Evolutionary conservation across 2,329 filamentous ascomycete genomes (phyloP).

Genomic region (Cadophora gregata): DNA sequence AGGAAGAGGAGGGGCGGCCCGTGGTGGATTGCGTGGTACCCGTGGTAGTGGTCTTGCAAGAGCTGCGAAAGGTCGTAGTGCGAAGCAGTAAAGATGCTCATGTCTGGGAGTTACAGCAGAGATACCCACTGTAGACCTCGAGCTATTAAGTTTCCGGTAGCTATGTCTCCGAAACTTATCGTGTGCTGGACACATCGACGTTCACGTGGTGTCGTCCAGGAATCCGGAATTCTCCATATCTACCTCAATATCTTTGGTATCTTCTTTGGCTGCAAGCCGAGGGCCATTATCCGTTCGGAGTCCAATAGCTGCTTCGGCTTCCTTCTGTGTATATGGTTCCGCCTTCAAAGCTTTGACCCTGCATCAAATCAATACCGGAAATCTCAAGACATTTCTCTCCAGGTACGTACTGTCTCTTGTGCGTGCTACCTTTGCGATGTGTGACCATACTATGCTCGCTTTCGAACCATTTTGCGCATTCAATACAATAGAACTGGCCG

Average conservation of each 20-base stretch:
- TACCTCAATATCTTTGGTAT: slow-evolving; percentile 48
- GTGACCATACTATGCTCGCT: slow-evolving; percentile 75
- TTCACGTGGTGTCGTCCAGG: slow-evolving; percentile 30
- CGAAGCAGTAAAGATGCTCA: slow-evolving; percentile 37
- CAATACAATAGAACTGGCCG: slow-evolving; percentile 84
- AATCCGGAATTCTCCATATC: slow-evolving; percentile 47
- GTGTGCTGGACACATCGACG: not conserved
- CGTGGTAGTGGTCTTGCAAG: slow-evolving; percentile 45
- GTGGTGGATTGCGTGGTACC: slow-evolving; percentile 42
- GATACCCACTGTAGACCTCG: slow-evolving; percentile 22
- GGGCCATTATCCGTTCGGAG: slow-evolving; percentile 72
- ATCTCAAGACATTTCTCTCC: too few species aligned
- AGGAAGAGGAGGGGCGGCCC: slow-evolving; percentile 42
- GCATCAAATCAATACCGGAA: slow-evolving; percentile 16
- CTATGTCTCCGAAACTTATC: not conserved
- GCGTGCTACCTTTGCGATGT: slow-evolving; percentile 87
- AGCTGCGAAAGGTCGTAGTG: slow-evolving; percentile 41
- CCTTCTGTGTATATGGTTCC: slow-evolving; percentile 84
- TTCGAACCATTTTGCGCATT: slow-evolving; percentile 98
- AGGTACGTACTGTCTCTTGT: slow-evolving; percentile 77
- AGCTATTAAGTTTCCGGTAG: not conserved
- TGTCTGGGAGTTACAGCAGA: not conserved
- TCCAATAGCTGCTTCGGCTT: slow-evolving; percentile 82
- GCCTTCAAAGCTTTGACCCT: slow-evolving; percentile 84
- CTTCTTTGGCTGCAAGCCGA: slow-evolving; percentile 45